These are phyloP conservation scores for Geotrichum aggregatum DNA, from an alignment of 1,139 yeast genomes.

Conservation along the genomic window DNA sequence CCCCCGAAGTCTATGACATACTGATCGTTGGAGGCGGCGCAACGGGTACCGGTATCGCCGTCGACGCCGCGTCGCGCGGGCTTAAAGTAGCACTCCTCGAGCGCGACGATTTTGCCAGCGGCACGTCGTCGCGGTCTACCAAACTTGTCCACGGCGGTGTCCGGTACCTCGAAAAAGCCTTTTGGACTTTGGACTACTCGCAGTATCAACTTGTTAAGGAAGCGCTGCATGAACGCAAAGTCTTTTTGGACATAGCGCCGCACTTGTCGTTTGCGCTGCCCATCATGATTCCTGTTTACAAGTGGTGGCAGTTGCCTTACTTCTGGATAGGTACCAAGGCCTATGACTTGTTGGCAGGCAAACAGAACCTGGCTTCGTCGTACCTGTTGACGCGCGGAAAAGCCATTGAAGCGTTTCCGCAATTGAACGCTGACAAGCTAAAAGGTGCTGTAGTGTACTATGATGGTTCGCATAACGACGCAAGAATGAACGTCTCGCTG, in stretches of 20 bases:
- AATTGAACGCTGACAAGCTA: conserved; percentile 72
- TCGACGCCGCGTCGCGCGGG: conserved; percentile 89
- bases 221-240: conserved; percentile 88
- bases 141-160: conserved; percentile 98
- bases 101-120: conserved; percentile 83
- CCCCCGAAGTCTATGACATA: conserved; percentile 53
- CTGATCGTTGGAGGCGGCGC: conserved; percentile 95
- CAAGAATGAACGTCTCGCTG: conserved; percentile 85
- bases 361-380: conserved; percentile 75
- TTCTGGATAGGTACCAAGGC: conserved; percentile 87
- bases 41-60: conserved; percentile 87
- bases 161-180: conserved; percentile 89
- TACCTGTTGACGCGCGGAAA: conserved; percentile 66
- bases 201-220: conserved; percentile 90
- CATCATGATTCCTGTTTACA: conserved; percentile 90
- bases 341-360: conserved; percentile 92
- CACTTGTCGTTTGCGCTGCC: conserved; percentile 85
- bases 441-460: conserved; percentile 92
- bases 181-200: conserved; percentile 77
- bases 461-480: conserved; percentile 91
- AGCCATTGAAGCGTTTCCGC: conserved; percentile 78
- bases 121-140: conserved; percentile 89
- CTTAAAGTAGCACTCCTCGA: conserved; percentile 83
- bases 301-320: conserved; percentile 95
- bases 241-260: conserved; percentile 88